Base-by-base conservation (phyloP, 495 filamentous ascomycete species). In the Cudoniella acicularis region DNA sequence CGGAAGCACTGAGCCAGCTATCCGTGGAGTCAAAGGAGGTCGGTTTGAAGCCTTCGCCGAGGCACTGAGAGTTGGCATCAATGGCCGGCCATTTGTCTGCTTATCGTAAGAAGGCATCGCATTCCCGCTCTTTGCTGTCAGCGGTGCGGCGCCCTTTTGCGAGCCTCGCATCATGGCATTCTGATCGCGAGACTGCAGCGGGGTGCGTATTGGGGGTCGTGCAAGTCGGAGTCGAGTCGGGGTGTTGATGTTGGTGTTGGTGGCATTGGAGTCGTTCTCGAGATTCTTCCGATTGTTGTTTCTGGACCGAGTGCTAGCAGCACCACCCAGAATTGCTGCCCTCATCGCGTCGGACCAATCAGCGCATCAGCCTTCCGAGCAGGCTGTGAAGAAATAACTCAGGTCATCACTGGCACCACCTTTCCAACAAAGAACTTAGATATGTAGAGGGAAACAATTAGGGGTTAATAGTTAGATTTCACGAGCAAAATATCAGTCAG, bases 91-190 rank as follows among this genome's bases (percentile, higher is more conserved):
- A 69, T 68, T 72, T 67, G 72, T 72, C 70, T 79, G 77, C 76
- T 82, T 82, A 76, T 81, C 79, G 71, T 68, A 71, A 16, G 63
- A 52, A 68, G 73, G 76, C 79, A 79, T 70, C 20, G 59, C 59
- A 54, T 67, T 69, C 25, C 61, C 64, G 52, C 55, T 64, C 41
- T 59, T 64, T 20, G 57, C 49, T 36, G 22, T 54, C 10, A 59
- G 41, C 46, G 52, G 63, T 46, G 60, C 22, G 20, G 21, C 18
- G 23, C 48, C 50, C 36, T 63, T 65, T 24, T 54, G 66, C 54
- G 59, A 62, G 41, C 48, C 64, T 61, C 67, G 57, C 60, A 66
- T 68, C 57, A 68, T 71, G 57, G 58, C 69, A 71, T 69, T 66
- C 60, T 55, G 47, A 49, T 68, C 63, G 23, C 57, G 41, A 1